Percentiles rank a stretch among this genome's conserved stretches.
phyloP scores from a whole-genome alignment of 2,329 filamentous ascomycete species.

The Trichoderma sp. region DNA sequence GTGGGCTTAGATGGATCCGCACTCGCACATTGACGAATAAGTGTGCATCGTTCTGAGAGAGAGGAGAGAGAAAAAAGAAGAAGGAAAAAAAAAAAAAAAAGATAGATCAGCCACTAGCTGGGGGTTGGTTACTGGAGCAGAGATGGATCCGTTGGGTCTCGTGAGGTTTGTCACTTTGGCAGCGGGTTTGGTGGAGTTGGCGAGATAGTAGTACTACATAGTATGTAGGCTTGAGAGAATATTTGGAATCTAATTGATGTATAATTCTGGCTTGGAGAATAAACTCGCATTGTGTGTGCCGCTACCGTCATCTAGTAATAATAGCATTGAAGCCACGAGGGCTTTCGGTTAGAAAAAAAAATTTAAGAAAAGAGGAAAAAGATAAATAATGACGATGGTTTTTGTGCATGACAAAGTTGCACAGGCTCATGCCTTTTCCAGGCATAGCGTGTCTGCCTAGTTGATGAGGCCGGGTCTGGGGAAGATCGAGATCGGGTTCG shows the following conservation, averaged over 20 bases:
- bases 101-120: not conserved
- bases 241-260: too few species aligned
- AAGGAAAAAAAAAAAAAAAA: not conserved
- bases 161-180: not conserved
- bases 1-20: not conserved
- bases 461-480: constrained; percentile 3
- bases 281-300: not conserved
- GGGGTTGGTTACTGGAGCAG: not conserved
- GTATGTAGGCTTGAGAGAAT: too few species aligned
- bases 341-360: not conserved
- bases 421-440: constrained; percentile 5
- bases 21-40: not conserved
- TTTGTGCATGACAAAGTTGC: constrained; percentile 5
- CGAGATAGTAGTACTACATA: too few species aligned
- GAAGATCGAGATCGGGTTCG: constrained; percentile 15
- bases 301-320: not conserved
- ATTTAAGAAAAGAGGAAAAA: not conserved
- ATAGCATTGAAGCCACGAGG: not conserved
- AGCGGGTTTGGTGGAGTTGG: not conserved
- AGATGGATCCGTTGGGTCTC: not conserved
- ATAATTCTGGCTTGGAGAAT: too few species aligned
- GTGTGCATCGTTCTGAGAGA: not conserved
- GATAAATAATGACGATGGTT: not conserved
- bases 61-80: not conserved
- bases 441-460: constrained; percentile 15